Base-by-base conservation (phyloP, 2,329 filamentous ascomycete species). In the Geosmithia morbida region DNA sequence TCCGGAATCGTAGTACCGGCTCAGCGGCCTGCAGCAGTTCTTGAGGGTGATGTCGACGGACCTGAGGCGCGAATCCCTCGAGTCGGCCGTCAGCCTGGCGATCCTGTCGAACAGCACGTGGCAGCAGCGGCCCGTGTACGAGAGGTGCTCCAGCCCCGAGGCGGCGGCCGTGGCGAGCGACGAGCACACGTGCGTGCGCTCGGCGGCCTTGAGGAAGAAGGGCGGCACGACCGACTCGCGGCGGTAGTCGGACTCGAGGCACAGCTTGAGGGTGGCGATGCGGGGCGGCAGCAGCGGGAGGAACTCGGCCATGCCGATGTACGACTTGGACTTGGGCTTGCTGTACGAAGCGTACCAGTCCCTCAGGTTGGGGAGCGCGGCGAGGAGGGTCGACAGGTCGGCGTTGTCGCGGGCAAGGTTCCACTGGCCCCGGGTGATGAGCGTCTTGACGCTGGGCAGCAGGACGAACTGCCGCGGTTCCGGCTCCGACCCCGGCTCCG, bases 381-480 rank as follows among this genome's bases (percentile, higher is more conserved):
- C 61, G 18, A 77, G 68, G 45, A 88, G 71, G 46, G 69, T 70
- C 48, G 70, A 63, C 62, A 84, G 87, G 59, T 87, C 81, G 17
- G 68, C 64, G 42, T 75, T 66, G 16, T 72, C 68, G 44, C 83
- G 71, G 60, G 86, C 82, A 26, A 87, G 69, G 56, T 87, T 87
- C 83, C 83, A 88, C 53, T 86, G 81, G 7, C 83, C 83, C 55
- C 83, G 80, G 61, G 83, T 82, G 42, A 87, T 75, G 18, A 87
- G 69, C 1, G 81, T 85, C 47, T 73, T 72, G 30, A 87, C 72
- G 2, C 75, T 74, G 2, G 67, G 60, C 2, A 84, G 65, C 18
- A 61, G 54, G 8, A 72, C 68, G 7, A 79, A 59, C 30, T 57
- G 55, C n/a, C 18, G 10, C 14, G 18, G 20, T 26, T 4, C 22